phyloP scores from a whole-genome alignment of 257 asterid species.

The Solanum sejunctum region DNA sequence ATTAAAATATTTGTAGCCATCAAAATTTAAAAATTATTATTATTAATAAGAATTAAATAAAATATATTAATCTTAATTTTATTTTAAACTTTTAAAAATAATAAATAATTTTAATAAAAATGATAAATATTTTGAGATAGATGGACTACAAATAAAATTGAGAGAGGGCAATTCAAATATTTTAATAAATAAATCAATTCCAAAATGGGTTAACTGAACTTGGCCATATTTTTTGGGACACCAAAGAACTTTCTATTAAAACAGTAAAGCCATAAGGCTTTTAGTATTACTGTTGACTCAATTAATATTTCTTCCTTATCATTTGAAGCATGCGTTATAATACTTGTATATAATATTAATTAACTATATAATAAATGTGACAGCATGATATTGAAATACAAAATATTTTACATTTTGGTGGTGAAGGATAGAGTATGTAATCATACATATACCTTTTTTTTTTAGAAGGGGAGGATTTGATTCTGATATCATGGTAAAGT shows the following conservation, averaged over 20 bases:
- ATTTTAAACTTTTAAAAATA: not conserved
- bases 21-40: no score
- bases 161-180: not conserved
- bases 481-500: no score
- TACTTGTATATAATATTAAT: not conserved
- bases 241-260: not conserved
- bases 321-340: not conserved
- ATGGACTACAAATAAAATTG: not conserved
- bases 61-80: no score
- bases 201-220: not conserved
- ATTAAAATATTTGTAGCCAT: no score
- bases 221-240: not conserved
- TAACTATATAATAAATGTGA: not conserved
- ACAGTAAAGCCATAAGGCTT: not conserved
- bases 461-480: no score
- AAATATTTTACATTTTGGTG: not conserved
- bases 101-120: not conserved
- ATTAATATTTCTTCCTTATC: not conserved
- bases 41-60: no score
- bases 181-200: not conserved
- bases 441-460: no score
- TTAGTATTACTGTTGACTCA: no score
- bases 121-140: not conserved
- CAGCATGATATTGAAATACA: not conserved
- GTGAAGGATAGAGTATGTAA: not conserved